A percentile compares a stretch with the other conserved stretches of the same genome.
phyloP scores from a whole-genome alignment of 768 basidiomycete genomes.

The Russula sp. region DNA sequence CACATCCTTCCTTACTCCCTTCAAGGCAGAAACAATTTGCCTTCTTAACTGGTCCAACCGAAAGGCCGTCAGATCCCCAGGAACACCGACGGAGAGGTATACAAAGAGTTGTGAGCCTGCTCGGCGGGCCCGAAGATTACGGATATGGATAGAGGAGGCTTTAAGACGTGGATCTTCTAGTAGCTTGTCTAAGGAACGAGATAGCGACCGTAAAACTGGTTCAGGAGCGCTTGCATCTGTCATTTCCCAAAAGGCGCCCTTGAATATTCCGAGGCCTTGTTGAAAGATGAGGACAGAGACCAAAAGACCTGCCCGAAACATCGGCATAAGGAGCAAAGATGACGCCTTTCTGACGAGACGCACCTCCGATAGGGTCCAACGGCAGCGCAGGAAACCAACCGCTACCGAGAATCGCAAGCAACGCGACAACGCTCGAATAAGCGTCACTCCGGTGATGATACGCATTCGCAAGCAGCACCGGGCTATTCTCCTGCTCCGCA shows the following conservation, averaged over 20 bases:
- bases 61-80: slow-evolving; percentile 45
- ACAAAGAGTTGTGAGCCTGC: slow-evolving; percentile 78
- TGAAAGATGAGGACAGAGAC: slow-evolving; percentile 86
- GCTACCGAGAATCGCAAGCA: slow-evolving; percentile 87
- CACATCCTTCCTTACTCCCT: slow-evolving; percentile 53
- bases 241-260: slow-evolving; percentile 70
- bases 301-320: slow-evolving; percentile 48
- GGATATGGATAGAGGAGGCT: slow-evolving; percentile 34
- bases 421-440: slow-evolving; percentile 85
- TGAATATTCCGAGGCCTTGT: slow-evolving; percentile 63
- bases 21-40: slow-evolving; percentile 49
- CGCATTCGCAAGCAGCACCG: slow-evolving; percentile 92
- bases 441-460: slow-evolving; percentile 97
- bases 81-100: slow-evolving; percentile 72
- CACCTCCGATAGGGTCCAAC: slow-evolving; percentile 91
- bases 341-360: slow-evolving; percentile 23
- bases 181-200: slow-evolving; percentile 36
- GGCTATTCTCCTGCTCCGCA: slow-evolving; percentile 84
- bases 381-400: slow-evolving; percentile 81
- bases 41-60: slow-evolving; percentile 56
- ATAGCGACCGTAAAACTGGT: slow-evolving; percentile 49
- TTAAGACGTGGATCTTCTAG: not conserved
- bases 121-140: slow-evolving; percentile 61
- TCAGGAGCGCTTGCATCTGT: slow-evolving; percentile 66
- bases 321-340: not conserved